Percentiles rank a stretch among this genome's conserved stretches.
Conservation (phyloP, 192 early-diverging fungal genomes). For the Entomortierella lignicola region DNA sequence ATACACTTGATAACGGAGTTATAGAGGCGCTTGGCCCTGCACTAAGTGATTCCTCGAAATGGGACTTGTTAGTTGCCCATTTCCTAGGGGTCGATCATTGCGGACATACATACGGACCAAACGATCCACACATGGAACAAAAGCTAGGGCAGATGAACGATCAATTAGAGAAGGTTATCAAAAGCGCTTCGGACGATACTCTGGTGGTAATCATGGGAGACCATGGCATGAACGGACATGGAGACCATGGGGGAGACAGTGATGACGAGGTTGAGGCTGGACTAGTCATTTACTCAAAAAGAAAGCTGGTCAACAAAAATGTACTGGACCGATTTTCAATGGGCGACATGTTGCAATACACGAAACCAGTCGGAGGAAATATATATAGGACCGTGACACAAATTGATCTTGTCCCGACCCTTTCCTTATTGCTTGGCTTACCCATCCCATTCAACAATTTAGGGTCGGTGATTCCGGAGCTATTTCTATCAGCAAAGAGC, state of each 20-base stretch:
- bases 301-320: conserved; percentile 48
- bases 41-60: conserved; percentile 56
- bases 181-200: conserved; percentile 79
- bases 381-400: conserved; percentile 82
- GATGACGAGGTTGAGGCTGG: conserved; percentile 88
- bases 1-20: conserved; percentile 93
- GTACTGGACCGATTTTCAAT: conserved; percentile 28
- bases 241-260: conserved; percentile 97
- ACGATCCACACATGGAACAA: conserved; percentile 83
- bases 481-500: conserved; percentile 65
- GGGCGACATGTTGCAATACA: conserved; percentile 43
- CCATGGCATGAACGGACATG: conserved; percentile 96
- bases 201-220: conserved; percentile 93
- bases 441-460: conserved; percentile 96
- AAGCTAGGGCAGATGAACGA: conserved; percentile 91
- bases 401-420: conserved; percentile 91
- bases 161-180: conserved; percentile 74
- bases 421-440: conserved; percentile 81
- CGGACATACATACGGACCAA: conserved; percentile 91
- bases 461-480: conserved; percentile 88
- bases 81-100: conserved; percentile 97
- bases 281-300: conserved; percentile 84
- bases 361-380: conserved; percentile 40
- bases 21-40: conserved; percentile 55
- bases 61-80: conserved; percentile 91